These are phyloP conservation scores for Phialocephala sp. DNA, from an alignment of 2,329 filamentous ascomycete genomes.

Conservation along the genomic window DNA sequence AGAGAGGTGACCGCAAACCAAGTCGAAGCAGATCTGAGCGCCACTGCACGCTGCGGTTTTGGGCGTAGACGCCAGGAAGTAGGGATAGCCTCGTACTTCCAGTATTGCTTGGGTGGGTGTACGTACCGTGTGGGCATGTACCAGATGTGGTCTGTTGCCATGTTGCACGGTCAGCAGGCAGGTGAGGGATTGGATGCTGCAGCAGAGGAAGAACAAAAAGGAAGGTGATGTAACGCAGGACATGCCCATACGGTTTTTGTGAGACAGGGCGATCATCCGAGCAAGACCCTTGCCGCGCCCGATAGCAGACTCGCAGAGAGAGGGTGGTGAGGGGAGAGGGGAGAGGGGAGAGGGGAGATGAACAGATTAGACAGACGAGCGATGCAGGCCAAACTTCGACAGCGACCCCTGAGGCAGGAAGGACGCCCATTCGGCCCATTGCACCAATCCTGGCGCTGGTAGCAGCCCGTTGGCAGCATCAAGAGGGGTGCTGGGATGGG, in stretches of 20 bases:
- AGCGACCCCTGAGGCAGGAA: neutral
- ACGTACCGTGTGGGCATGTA: conserved; percentile 1
- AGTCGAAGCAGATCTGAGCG: conserved; percentile 13
- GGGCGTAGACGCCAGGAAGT: neutral
- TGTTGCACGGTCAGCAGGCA: neutral
- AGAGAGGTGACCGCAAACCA: neutral
- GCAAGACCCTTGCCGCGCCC: neutral
- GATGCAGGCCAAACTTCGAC: neutral
- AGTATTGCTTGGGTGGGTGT: neutral
- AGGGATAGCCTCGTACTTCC: neutral
- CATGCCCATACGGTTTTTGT: neutral
- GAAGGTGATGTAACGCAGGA: conserved; percentile 16
- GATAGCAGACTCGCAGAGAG: too few species aligned
- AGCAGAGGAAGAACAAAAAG: conserved; percentile 12
- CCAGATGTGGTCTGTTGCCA: conserved; percentile 3
- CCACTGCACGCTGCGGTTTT: neutral
- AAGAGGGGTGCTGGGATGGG: neutral
- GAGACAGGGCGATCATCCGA: conserved; percentile 14
- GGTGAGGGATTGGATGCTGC: conserved; percentile 1
- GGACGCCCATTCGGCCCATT: neutral
- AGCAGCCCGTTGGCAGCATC: conserved; percentile 2
- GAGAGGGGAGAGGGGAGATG: conserved; percentile 6
- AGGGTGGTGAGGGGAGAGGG: too few species aligned
- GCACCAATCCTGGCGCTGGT: neutral
- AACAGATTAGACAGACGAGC: neutral